Percentiles rank a stretch among this genome's conserved stretches.
These are phyloP conservation scores for Globisporangium cylindrosporum DNA, from an alignment of 352 stramenopile species.

Conservation along the genomic window DNA sequence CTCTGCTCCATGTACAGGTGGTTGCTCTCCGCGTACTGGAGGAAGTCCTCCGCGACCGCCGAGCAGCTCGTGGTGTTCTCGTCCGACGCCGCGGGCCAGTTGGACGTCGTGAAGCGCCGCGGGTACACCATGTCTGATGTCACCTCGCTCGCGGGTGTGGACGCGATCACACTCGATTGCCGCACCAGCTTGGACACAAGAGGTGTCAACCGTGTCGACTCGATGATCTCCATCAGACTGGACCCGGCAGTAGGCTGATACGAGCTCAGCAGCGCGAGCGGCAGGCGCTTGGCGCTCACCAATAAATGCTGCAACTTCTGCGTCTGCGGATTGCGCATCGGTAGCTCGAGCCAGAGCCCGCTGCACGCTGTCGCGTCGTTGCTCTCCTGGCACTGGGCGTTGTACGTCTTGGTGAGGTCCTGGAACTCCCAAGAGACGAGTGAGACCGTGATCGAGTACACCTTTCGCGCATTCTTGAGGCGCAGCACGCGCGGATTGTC, in stretches of 20 bases:
- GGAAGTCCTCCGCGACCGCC: background rate
- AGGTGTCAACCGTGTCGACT: conserved; percentile 2
- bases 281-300: background rate
- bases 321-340: background rate
- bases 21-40: conserved; percentile 21
- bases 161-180: background rate
- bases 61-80: background rate
- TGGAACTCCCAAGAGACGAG: conserved; percentile 1
- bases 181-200: conserved; percentile 6
- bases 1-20: conserved; percentile 37
- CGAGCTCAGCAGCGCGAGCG: background rate
- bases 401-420: background rate
- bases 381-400: background rate
- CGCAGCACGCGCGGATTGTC: background rate
- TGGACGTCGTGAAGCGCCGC: background rate
- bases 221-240: background rate
- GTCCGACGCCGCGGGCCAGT: background rate
- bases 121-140: background rate
- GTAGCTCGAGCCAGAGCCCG: background rate
- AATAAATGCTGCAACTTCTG: background rate
- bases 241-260: background rate
- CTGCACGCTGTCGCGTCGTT: background rate
- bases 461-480: conserved; percentile 8
- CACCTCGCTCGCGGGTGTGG: background rate
- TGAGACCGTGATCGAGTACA: conserved; percentile 15